These are phyloP conservation scores for Cicer cuneatum DNA, from an alignment of 306 rosid species.

Conservation along the genomic window DNA sequence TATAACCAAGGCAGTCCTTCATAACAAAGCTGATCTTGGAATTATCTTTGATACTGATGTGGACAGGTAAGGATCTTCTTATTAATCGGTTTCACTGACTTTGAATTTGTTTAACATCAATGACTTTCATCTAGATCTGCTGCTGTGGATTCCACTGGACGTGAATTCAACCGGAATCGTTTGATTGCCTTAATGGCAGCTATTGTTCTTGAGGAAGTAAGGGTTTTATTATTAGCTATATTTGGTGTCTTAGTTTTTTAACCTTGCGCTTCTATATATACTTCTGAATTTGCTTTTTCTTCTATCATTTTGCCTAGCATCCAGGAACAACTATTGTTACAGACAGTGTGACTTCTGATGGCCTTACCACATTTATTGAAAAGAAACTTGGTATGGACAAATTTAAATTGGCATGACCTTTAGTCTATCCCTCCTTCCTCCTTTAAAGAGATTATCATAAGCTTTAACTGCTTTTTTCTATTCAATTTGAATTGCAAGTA, in stretches of 20 bases:
- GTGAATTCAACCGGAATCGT: constrained; percentile 88
- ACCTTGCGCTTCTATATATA: constrained; percentile 12
- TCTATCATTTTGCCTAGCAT: constrained; percentile 59
- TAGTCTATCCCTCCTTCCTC: constrained; percentile 18
- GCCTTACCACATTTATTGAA: constrained; percentile 90
- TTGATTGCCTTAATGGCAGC: constrained; percentile 96
- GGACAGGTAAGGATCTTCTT: constrained; percentile 64
- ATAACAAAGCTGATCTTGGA: constrained; percentile 93
- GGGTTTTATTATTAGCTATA: constrained; percentile 37
- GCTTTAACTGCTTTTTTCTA: constrained; percentile 6
- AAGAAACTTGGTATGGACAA: constrained; percentile 78
- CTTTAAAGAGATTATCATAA: constrained; percentile 17
- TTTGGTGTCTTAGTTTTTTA: constrained; percentile 24
- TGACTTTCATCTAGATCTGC: constrained; percentile 75
- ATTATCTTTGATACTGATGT: constrained; percentile 98
- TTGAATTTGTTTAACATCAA: constrained; percentile 16
- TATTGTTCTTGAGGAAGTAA: constrained; percentile 92
- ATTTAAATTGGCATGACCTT: constrained; percentile 32
- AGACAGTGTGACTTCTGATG: constrained; percentile 98
- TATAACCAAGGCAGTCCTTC: constrained; percentile 88
- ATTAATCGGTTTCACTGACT: constrained; percentile 37
- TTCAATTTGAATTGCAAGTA: constrained; percentile 27
- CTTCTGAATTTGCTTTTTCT: constrained; percentile 32
- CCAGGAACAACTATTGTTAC: constrained; percentile 96
- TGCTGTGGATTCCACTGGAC: constrained; percentile 91